Base-by-base conservation (phyloP, 768 basidiomycete genomes). In the Pholiota molesta region DNA sequence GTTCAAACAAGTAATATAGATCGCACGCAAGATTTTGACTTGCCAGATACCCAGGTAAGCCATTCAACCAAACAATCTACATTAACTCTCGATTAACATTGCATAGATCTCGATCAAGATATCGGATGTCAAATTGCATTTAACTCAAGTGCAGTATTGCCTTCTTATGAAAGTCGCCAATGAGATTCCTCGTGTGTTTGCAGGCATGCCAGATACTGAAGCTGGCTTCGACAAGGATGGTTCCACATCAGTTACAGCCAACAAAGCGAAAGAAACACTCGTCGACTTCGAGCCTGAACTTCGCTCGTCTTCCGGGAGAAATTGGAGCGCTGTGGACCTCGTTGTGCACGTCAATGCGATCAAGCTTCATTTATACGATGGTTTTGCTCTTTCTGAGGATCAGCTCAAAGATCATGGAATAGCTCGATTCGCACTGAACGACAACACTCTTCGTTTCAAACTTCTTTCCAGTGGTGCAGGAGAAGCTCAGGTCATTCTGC, bases 361-460 rank as follows among this genome's bases (percentile, higher is more conserved):
- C 68, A 91, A 89, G 67, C 80, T 99, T 14, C 94, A 98, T 68
- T 79, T 99, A 13, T 99, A 94, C 73, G 94, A 92, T 63, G 79
- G 73, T 6, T 75, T 75, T 44, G 95, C 91, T 1, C 81, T 80
- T 14, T 76, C 77, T 2, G 81, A 86, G 52, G 66, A 76, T 8
- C 84, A 83, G 62, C 73, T 96, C 59, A 86, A 86, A 73, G 85
- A 89, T 1, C 86, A 90, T 64, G 94, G 95, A 39, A 94, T 99
- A 57, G 89, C 88, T 21, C 83, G 88, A 49, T 94, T 99, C 69
- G 88, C 94, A 1, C 76, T 99, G 60, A 91, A 89, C 65, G 85
- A 90, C 68, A 93, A 87, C 65, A 86, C 82, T 33, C 78, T 97
- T 59, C 86, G 93, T 52, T 80, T 92, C 68, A 97, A 97, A 75